Base-by-base conservation (phyloP, 2,329 filamentous ascomycete genomes). In the Emericellopsis atlantica region DNA sequence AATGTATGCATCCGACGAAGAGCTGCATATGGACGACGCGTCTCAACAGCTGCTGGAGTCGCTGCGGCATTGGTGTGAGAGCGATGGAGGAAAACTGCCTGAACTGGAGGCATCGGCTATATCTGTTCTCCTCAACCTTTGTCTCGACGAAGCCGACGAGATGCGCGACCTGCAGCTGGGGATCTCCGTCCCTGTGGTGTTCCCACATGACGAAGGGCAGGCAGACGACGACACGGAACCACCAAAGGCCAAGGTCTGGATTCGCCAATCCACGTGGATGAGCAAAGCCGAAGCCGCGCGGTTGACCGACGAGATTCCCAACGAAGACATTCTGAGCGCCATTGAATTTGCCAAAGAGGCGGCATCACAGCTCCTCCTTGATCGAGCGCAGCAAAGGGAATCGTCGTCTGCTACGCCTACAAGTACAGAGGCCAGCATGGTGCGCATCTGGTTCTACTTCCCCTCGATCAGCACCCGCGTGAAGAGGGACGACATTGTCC, bases 401-500 rank as follows among this genome's bases (percentile, higher is more conserved):
- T 37, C n/a, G 16, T 10, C 32, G 32, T 6, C 31, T 11, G 32
- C 26, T 7, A 8, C 39, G 9, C 12, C 10, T 21, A 34, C 42
- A 10, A 3, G 36, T 16, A 2, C 6, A 16, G 44, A 47, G 4
- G 49, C 43, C 0, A 51, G 62, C 0, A 48, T 71, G 1, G 64
- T 73, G 4, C 59, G 75, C 8, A 74, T 72, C 1, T 79, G 74
- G 74, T 79, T 79, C 50, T 79, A 79, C 54, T 77, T 79, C 45
- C 74, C 74, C 0, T 77, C 73, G 1, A 69, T 79, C 41, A 73
- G 68, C 33, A 79, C 74, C 0, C 67, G 75, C 4, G 64, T 66
- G 36, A 79, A 79, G 49, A 63, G 75, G 37, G 65, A 72, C 46
- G 74, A 79, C 46, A 56, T 79, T 34, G 66, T 79, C 36, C 65